These are phyloP conservation scores for Clitocybe nebularis DNA, from an alignment of 1,284 basidiomycete genomes.

Conservation along the genomic window DNA sequence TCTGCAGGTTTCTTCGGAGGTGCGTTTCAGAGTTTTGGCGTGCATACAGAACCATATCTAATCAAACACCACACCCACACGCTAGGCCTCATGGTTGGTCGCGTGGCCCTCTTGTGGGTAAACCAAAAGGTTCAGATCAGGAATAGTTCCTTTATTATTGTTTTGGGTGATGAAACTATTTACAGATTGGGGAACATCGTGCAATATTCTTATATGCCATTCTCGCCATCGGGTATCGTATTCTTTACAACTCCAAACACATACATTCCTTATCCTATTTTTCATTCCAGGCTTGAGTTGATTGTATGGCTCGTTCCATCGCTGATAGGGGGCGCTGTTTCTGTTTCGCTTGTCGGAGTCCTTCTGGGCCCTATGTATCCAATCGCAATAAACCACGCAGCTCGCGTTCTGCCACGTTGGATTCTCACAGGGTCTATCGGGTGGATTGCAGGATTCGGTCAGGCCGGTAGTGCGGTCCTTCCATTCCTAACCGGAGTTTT, in stretches of 20 bases:
- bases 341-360: constrained; percentile 55
- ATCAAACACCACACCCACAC: too few relatives aligned
- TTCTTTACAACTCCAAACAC: too few relatives aligned
- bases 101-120: constrained; percentile 53
- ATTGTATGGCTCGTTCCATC: constrained; percentile 63
- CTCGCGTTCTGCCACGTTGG: constrained; percentile 55
- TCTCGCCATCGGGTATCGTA: constrained; percentile 47
- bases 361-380: constrained; percentile 63
- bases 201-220: constrained; percentile 50
- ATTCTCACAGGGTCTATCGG: constrained; percentile 64
- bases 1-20: constrained; percentile 54
- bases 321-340: constrained; percentile 55
- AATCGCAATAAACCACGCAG: constrained; percentile 58
- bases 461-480: constrained; percentile 61
- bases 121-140: constrained; percentile 46
- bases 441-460: constrained; percentile 63
- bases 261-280: constrained; percentile 16
- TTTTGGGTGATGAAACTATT: not conserved
- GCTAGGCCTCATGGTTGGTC: constrained; percentile 53
- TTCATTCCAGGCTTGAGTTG: constrained; percentile 44
- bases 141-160: not conserved
- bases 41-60: not conserved
- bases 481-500: constrained; percentile 63
- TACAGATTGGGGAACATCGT: constrained; percentile 49
- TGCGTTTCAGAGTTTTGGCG: constrained; percentile 10